Evolutionary conservation across 768 basidiomycete species (phyloP), one percentile per base, ranked within the genome.

Genomic region (Podaxis rugospora): DNA sequence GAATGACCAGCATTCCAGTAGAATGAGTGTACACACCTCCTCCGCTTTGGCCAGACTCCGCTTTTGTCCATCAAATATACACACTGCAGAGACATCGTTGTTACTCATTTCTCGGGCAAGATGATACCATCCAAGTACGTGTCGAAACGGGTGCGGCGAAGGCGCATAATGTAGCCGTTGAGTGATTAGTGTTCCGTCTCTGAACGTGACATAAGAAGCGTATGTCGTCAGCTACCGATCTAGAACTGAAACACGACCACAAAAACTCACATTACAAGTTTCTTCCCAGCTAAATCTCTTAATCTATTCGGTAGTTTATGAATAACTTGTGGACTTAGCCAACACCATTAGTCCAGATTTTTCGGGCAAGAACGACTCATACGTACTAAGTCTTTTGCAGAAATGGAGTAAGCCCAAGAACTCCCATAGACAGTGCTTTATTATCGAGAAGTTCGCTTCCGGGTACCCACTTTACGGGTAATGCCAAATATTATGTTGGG

Each of bases 141-240:
- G 92, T 32, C 87, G 81, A 65, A 85, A 78, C 0, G 74, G 76
- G 67, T 91, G 85, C 1, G 86, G 84, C 55, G 79, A 72, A 13
- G 80, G 86, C 0, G 86, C 80, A 71, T 87, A 94, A 68, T 93
- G 89, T 49, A 93, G 79, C 23, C 92, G 83, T 68, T 92, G 90
- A 0, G 92, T 94, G 67, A 94, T 80, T 59, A 94, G 86, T 5
- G 92, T 94, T 50, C 87, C 92, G 79, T 94, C 92, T 47, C 92
- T 93, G 66, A 55, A 21, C 57, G 51, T 59, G 63, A 62, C 42
- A 51, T 49, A 23, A 49, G 9, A 49, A 23, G 23, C 21, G 9
- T 44, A 44, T 6, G 5, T 7, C n/a, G 42, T n/a, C 42, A 44
- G n/a, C 14, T 6, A 7, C n/a, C 6, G 16, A 9, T 16, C 2